These are phyloP conservation scores for Penicillium sp. DNA, from an alignment of 2,329 filamentous ascomycete genomes.

Conservation along the genomic window DNA sequence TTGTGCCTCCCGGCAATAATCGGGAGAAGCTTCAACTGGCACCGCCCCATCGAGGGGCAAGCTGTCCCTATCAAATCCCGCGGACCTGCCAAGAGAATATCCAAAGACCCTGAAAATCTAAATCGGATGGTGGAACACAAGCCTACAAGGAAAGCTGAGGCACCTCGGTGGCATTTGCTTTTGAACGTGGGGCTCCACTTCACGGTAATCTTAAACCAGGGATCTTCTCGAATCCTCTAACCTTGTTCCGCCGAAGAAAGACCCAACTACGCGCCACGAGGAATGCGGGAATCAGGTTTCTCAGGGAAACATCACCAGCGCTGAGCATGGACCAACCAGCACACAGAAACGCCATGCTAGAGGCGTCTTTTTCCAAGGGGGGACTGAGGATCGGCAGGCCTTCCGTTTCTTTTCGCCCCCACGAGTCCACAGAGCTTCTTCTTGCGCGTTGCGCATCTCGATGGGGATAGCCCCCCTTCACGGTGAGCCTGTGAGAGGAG, in stretches of 20 bases:
- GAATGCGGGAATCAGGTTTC: neutral
- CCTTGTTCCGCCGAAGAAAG: conserved; percentile 7
- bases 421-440: conserved; percentile 1
- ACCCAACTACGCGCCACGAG: conserved; percentile 9
- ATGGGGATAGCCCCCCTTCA: neutral
- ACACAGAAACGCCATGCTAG: neutral
- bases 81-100: neutral
- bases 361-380: neutral
- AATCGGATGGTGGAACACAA: neutral
- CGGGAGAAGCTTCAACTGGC: conserved; percentile 6
- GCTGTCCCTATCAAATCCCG: neutral
- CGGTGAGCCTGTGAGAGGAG: conserved; percentile 1
- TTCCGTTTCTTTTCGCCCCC: conserved; percentile 4
- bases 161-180: conserved; percentile 18
- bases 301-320: neutral
- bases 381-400: conserved; percentile 11
- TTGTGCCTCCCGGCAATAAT: neutral
- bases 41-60: neutral
- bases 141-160: conserved; percentile 1
- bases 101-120: neutral
- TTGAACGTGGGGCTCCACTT: conserved; percentile 26
- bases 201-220: conserved; percentile 13
- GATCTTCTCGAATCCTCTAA: conserved; percentile 19
- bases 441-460: conserved; percentile 6
- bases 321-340: neutral